These are phyloP conservation scores for Mycena vulgaris DNA, from an alignment of 768 basidiomycete genomes.

Conservation along the genomic window DNA sequence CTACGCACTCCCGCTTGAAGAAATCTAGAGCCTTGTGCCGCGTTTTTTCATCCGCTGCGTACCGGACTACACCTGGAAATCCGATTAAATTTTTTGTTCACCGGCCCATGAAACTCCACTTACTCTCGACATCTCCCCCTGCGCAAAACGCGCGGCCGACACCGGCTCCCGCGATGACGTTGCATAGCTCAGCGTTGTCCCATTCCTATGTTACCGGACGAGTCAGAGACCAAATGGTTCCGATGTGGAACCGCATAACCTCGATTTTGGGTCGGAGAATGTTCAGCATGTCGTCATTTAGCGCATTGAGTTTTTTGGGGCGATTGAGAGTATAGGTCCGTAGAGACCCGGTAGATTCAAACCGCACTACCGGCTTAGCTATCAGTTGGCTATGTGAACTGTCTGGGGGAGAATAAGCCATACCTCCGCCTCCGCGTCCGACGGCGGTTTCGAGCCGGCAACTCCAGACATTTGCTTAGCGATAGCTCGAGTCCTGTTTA, in stretches of 20 bases:
- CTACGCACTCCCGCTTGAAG: constrained; percentile 89
- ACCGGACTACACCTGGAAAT: constrained; percentile 67
- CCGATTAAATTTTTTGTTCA: constrained; percentile 6
- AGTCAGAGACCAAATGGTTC: constrained; percentile 33
- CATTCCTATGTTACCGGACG: constrained; percentile 70
- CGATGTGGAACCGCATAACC: constrained; percentile 57
- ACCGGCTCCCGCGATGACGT: constrained; percentile 81
- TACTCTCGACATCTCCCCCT: constrained; percentile 94
- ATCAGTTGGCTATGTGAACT: constrained; percentile 37
- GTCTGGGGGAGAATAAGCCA: constrained; percentile 34
- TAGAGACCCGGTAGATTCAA: constrained; percentile 74
- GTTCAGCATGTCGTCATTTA: constrained; percentile 85
- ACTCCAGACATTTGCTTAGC: constrained; percentile 60
- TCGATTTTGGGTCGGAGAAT: constrained; percentile 81
- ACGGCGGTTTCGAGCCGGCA: constrained; percentile 52
- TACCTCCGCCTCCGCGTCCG: constrained; percentile 54
- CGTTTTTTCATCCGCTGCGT: constrained; percentile 66
- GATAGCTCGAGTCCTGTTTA: constrained; percentile 61
- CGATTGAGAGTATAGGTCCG: constrained; percentile 88
- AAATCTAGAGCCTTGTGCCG: constrained; percentile 82
- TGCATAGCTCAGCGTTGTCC: constrained; percentile 78
- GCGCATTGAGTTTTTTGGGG: constrained; percentile 84
- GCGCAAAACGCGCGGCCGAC: constrained; percentile 89
- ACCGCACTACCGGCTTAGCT: constrained; percentile 69
- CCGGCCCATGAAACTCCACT: constrained; percentile 49